A percentile compares a stretch with the other conserved stretches of the same genome.
phyloP scores from a whole-genome alignment of 176 grass and related monocot species.

The Tillandsia fasciculata region DNA sequence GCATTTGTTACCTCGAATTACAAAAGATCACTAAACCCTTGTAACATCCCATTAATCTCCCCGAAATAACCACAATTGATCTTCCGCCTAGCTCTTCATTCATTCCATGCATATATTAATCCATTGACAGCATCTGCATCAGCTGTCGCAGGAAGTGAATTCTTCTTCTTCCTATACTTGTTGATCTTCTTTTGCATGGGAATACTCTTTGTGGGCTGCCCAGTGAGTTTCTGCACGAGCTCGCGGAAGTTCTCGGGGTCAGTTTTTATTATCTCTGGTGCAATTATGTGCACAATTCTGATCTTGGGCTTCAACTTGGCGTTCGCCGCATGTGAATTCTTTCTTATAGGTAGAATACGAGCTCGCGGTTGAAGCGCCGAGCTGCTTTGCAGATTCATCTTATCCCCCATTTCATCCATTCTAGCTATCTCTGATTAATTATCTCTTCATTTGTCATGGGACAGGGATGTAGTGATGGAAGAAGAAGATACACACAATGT shows the following conservation, averaged over 20 bases:
- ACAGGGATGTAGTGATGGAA: not conserved
- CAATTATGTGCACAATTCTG: slow-evolving; percentile 16
- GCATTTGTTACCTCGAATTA: too few relatives aligned
- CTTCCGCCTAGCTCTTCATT: not conserved
- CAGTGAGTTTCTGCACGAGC: slow-evolving; percentile 20
- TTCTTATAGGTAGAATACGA: not conserved
- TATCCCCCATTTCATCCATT: not conserved
- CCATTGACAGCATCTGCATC: not conserved
- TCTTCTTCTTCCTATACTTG: not conserved
- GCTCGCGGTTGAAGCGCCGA: not conserved
- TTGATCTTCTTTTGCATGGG: slow-evolving; percentile 4
- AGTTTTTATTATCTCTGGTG: slow-evolving; percentile 13
- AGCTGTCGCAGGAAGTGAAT: not conserved
- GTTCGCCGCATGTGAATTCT: not conserved
- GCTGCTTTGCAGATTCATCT: not conserved
- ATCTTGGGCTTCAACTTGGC: slow-evolving; percentile 4
- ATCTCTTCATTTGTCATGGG: not conserved
- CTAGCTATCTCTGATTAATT: too few relatives aligned
- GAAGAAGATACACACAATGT: not conserved
- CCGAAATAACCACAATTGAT: not conserved
- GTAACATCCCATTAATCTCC: too few relatives aligned
- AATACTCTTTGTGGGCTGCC: not conserved
- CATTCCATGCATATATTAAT: not conserved
- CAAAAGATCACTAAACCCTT: too few relatives aligned
- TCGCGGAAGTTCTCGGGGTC: slow-evolving; percentile 16